Conservation (phyloP, 352 stramenopile genomes). For the Globisporangium nodosum region DNA sequence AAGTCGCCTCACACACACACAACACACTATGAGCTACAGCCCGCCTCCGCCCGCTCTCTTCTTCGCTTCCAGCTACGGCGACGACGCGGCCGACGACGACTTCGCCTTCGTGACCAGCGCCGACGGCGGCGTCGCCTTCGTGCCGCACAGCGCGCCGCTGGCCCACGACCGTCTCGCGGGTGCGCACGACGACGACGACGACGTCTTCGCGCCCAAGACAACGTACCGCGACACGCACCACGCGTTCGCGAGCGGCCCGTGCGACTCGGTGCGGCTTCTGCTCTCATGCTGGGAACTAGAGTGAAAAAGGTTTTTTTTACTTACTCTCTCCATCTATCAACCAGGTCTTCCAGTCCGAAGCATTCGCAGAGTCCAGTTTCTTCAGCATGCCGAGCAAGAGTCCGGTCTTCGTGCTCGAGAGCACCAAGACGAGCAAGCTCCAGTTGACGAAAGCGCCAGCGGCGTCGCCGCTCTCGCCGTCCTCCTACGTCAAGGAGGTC, state of each 20-base stretch:
- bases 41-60: slow-evolving; percentile 1
- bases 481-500: slow-evolving; percentile 24
- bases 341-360: slow-evolving; percentile 14
- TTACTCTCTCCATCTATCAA: not conserved
- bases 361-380: slow-evolving; percentile 11
- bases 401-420: slow-evolving; percentile 19
- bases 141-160: not conserved
- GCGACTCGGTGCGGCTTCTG: slow-evolving; percentile 10
- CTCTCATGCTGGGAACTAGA: too few relatives aligned
- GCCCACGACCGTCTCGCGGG: not conserved
- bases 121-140: slow-evolving; percentile 13
- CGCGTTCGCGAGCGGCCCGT: slow-evolving; percentile 29
- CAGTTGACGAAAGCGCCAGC: slow-evolving; percentile 1
- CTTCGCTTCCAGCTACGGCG: slow-evolving; percentile 28
- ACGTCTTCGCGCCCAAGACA: slow-evolving; percentile 16
- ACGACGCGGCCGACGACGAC: slow-evolving; percentile 23
- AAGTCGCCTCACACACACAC: slow-evolving; percentile 1
- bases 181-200: slow-evolving; percentile 8
- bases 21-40: slow-evolving; percentile 10
- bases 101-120: slow-evolving; percentile 20
- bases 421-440: not conserved
- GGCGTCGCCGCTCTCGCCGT: slow-evolving; percentile 43
- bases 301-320: not conserved
- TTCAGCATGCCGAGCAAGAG: slow-evolving; percentile 10
- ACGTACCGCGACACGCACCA: slow-evolving; percentile 40